phyloP scores from a whole-genome alignment of 306 rosid species.

The Abrus pulchellus region DNA sequence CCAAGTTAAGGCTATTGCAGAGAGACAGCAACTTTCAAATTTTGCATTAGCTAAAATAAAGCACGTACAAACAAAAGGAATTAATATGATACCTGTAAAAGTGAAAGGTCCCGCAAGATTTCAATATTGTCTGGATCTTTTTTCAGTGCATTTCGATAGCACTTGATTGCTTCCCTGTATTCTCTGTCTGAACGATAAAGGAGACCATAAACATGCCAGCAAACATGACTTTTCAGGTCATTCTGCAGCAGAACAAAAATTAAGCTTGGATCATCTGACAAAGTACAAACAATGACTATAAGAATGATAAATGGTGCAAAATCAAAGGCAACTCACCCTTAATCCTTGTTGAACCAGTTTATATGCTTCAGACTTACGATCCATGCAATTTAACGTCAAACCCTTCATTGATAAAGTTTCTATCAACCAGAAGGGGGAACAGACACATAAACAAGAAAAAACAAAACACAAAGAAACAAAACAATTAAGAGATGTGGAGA shows the following conservation, averaged over 20 bases:
- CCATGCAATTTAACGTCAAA: constrained; percentile 95
- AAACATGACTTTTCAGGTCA: constrained; percentile 98
- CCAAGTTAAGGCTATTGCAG: background rate
- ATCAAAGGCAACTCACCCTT: constrained; percentile 60
- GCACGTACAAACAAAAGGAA: constrained; percentile 40
- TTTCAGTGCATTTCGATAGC: constrained; percentile 92
- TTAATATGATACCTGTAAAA: constrained; percentile 70
- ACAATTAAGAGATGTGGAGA: constrained; percentile 8
- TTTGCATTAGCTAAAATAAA: constrained; percentile 34
- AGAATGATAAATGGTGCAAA: constrained; percentile 11
- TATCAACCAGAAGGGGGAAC: constrained; percentile 55
- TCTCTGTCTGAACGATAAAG: constrained; percentile 98
- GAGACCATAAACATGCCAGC: constrained; percentile 99
- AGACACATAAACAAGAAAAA: constrained; percentile 33
- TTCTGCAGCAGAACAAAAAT: constrained; percentile 69
- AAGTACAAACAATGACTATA: background rate
- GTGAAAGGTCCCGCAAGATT: constrained; percentile 89
- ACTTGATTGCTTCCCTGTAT: constrained; percentile 96
- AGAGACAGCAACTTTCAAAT: background rate
- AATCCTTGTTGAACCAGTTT: constrained; percentile 92
- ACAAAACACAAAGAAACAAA: background rate
- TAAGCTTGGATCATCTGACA: constrained; percentile 37
- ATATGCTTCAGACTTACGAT: constrained; percentile 94
- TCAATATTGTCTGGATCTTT: constrained; percentile 98
- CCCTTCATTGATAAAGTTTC: constrained; percentile 99